These are phyloP conservation scores for Aspergillus avenaceus DNA, from an alignment of 495 filamentous ascomycete genomes.

Conservation along the genomic window DNA sequence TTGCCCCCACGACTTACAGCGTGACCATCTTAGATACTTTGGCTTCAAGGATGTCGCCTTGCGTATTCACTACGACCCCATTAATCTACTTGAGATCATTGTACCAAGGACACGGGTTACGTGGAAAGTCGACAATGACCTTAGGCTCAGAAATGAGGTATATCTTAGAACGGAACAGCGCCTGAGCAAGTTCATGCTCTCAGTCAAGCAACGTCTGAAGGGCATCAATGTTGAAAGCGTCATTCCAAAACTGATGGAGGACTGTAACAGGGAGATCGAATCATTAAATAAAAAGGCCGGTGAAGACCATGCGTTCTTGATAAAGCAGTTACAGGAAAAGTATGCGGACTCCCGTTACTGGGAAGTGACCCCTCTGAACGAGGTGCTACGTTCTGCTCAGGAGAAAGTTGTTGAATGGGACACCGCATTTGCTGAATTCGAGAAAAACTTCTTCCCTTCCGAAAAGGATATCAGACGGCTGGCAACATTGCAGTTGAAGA, in stretches of 20 bases:
- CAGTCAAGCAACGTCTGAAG: slow-evolving; percentile 76
- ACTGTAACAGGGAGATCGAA: slow-evolving; percentile 78
- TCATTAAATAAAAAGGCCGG: slow-evolving; percentile 66
- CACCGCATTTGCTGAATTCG: slow-evolving; percentile 79
- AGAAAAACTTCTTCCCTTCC: slow-evolving; percentile 89
- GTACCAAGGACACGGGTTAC: slow-evolving; percentile 86
- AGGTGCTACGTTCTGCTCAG: slow-evolving; percentile 80
- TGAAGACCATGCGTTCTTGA: slow-evolving; percentile 70
- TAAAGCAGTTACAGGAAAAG: slow-evolving; percentile 76
- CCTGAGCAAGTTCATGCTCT: slow-evolving; percentile 78
- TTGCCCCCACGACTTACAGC: slow-evolving; percentile 92
- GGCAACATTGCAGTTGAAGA: slow-evolving; percentile 87
- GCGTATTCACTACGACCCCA: slow-evolving; percentile 85
- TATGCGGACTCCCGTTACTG: slow-evolving; percentile 94
- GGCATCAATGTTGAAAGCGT: slow-evolving; percentile 89
- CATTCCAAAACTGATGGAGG: slow-evolving; percentile 74
- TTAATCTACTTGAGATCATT: slow-evolving; percentile 91
- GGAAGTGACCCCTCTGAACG: slow-evolving; percentile 89
- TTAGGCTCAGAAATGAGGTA: slow-evolving; percentile 88
- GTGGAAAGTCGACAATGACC: slow-evolving; percentile 94
- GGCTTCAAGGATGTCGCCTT: slow-evolving; percentile 81
- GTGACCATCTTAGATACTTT: slow-evolving; percentile 88
- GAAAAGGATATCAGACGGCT: slow-evolving; percentile 95
- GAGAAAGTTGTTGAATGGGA: slow-evolving; percentile 96
- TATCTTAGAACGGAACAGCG: slow-evolving; percentile 74